These are phyloP conservation scores for Linum tenue DNA, from an alignment of 345 rosid species.

Conservation along the genomic window DNA sequence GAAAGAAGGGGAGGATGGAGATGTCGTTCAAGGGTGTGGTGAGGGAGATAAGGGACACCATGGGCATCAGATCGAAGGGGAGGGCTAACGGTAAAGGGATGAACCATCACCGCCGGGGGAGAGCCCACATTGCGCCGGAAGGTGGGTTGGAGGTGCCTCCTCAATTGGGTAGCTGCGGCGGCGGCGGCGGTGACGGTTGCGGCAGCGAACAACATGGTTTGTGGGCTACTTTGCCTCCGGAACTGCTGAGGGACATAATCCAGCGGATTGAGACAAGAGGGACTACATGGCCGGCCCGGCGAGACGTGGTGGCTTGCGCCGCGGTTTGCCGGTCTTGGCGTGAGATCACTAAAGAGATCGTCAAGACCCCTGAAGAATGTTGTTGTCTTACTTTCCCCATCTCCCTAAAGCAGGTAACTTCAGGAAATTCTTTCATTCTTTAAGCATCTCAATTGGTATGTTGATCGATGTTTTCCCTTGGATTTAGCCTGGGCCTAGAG, in stretches of 20 bases:
- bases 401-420: conserved; percentile 68
- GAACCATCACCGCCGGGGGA: conserved; percentile 28
- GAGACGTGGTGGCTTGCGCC: conserved; percentile 78
- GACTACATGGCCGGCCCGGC: conserved; percentile 66
- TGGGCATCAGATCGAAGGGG: conserved; percentile 27
- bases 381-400: conserved; percentile 71
- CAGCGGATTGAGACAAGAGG: conserved; percentile 45
- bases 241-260: conserved; percentile 65
- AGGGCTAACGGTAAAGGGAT: conserved; percentile 18
- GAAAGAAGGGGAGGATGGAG: not conserved
- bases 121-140: conserved; percentile 67
- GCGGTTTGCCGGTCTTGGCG: conserved; percentile 88
- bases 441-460: conserved; percentile 1
- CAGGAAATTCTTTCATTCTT: not conserved
- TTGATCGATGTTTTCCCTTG: conserved; percentile 10
- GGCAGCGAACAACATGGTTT: conserved; percentile 23
- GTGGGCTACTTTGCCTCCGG: conserved; percentile 88
- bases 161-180: conserved; percentile 3
- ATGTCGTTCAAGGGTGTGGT: conserved; percentile 54
- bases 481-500: conserved; percentile 77
- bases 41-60: conserved; percentile 35
- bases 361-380: conserved; percentile 56
- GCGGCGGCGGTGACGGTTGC: not conserved
- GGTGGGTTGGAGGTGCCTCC: conserved; percentile 20
- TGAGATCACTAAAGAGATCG: conserved; percentile 49